A percentile compares a stretch with the other conserved stretches of the same genome.
These are phyloP conservation scores for Capsella rubella DNA, from an alignment of 441 rosid genomes.

Conservation along the genomic window DNA sequence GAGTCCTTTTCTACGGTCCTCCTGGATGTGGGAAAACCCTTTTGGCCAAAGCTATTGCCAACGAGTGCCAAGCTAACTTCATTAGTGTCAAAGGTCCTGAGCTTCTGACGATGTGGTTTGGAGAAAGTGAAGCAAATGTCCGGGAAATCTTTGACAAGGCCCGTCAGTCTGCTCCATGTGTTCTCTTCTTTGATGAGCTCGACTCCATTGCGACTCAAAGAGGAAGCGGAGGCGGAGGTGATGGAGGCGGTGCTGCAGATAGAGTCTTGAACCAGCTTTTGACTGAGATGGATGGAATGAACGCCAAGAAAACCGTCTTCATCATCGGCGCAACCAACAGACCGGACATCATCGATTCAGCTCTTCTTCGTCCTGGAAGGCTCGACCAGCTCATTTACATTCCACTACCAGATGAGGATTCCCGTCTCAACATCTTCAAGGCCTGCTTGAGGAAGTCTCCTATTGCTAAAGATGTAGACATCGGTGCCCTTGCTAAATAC, in stretches of 20 bases:
- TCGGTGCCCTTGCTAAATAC: conserved; percentile 58
- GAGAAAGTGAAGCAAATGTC: conserved; percentile 70
- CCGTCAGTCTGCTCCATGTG: conserved; percentile 68
- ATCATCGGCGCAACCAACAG: conserved; percentile 69
- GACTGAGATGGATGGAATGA: conserved; percentile 72
- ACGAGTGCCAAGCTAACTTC: conserved; percentile 65
- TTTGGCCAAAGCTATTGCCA: conserved; percentile 67
- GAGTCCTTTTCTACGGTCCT: conserved; percentile 66
- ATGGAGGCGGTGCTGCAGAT: conserved; percentile 73
- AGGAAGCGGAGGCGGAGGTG: conserved; percentile 58
- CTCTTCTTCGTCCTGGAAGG: conserved; percentile 70
- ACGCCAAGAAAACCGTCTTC: conserved; percentile 65
- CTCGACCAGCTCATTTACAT: conserved; percentile 68
- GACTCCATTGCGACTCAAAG: conserved; percentile 74
- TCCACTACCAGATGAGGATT: conserved; percentile 66
- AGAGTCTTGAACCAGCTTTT: conserved; percentile 68
- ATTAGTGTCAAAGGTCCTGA: conserved; percentile 68
- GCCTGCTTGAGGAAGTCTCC: conserved; percentile 64
- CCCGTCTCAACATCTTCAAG: conserved; percentile 64
- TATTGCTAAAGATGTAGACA: conserved; percentile 55
- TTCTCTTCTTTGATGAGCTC: conserved; percentile 68
- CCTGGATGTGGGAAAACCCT: conserved; percentile 72
- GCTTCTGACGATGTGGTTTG: conserved; percentile 70
- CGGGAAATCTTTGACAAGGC: conserved; percentile 72
- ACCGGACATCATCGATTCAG: conserved; percentile 64